phyloP scores from a whole-genome alignment of 176 grass and related monocot species.

The Hordeum vulgare region MorexV3_pseudomolecules_assembly NC_058522.1:473264177-473264676 shows the following conservation, averaged over 20 bases:
- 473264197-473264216: no score
- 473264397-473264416: not conserved
- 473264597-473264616: no score
- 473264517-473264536: slow-evolving; percentile 37
- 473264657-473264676: no score
- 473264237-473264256: not conserved
- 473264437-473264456: slow-evolving; percentile 24
- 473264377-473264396: not conserved
- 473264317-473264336: not conserved
- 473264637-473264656: no score
- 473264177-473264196: no score
- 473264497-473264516: slow-evolving; percentile 55
- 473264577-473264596: not conserved
- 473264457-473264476: slow-evolving; percentile 29
- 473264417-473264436: not conserved
- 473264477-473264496: slow-evolving; percentile 50
- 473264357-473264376: not conserved
- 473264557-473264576: slow-evolving; percentile 53
- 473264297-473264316: not conserved
- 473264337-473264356: not conserved
- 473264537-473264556: slow-evolving; percentile 50
- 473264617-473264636: no score
- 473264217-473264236: not conserved
- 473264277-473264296: not conserved
- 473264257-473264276: not conserved